Conservation (phyloP, 2,329 filamentous ascomycete species). For the Diaporthe helianthi region DNA sequence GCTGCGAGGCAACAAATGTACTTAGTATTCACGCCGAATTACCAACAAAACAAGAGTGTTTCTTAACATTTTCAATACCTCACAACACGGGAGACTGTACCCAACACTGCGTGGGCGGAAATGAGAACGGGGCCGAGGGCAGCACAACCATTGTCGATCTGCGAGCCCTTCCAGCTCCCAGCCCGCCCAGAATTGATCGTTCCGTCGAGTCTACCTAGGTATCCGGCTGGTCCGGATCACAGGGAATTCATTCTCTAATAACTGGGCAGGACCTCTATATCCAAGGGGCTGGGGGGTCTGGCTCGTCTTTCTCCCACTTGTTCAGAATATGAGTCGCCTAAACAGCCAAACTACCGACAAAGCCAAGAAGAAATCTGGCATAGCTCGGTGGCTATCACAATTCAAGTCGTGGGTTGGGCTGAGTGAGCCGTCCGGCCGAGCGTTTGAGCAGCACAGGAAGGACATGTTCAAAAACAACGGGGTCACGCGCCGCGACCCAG, state of each 20-base stretch:
- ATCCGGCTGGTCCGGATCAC: background rate
- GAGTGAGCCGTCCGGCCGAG: conserved; percentile 58
- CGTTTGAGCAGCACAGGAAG: conserved; percentile 54
- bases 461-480: conserved; percentile 53
- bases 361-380: conserved; percentile 42
- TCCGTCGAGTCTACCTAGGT: background rate
- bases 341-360: conserved; percentile 17
- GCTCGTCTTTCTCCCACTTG: background rate
- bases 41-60: background rate
- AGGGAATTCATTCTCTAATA: background rate
- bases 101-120: background rate
- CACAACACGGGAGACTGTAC: background rate
- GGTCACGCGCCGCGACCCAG: conserved; percentile 51
- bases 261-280: background rate
- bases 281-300: background rate
- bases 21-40: background rate
- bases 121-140: background rate
- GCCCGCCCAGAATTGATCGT: background rate
- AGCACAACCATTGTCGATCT: background rate
- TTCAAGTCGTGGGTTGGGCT: conserved; percentile 57
- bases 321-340: conserved; percentile 12
- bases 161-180: background rate
- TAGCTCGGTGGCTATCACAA: conserved; percentile 49
- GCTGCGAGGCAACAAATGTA: background rate
- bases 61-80: background rate